Percentiles rank a stretch among this genome's conserved stretches.
Evolutionary conservation across 2,329 filamentous ascomycete species (phyloP).

Genomic region (Colletotrichum limetticola): DNA sequence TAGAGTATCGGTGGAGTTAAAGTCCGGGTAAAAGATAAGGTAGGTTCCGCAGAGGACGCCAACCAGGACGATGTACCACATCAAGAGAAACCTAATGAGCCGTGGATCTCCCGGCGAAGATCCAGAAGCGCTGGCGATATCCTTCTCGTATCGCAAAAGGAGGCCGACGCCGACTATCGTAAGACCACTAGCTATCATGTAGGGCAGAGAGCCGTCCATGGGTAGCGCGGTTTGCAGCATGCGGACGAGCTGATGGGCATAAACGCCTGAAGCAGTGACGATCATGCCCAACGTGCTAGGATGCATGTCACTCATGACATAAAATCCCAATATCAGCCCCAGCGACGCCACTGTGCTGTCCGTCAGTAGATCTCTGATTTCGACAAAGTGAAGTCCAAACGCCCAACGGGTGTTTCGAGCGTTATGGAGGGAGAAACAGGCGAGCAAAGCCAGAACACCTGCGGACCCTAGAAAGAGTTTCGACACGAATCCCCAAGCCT

Average conservation of each 20-base stretch:
- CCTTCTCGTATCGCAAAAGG: conserved; percentile 27
- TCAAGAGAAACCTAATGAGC: conserved; percentile 20
- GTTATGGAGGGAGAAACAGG: conserved; percentile 43
- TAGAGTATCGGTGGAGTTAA: not conserved
- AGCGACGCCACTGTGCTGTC: conserved; percentile 42
- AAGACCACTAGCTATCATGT: conserved; percentile 8
- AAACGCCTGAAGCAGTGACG: conserved; percentile 38
- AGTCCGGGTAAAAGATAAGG: conserved; percentile 29
- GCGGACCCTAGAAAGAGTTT: conserved; percentile 39
- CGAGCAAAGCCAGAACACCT: conserved; percentile 39
- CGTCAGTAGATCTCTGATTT: conserved; percentile 42
- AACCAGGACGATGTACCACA: conserved; percentile 28
- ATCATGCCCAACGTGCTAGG: conserved; percentile 42
- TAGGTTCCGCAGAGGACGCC: conserved; percentile 31
- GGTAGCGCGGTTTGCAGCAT: conserved; percentile 13
- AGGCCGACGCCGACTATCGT: conserved; percentile 34
- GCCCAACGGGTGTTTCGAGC: conserved; percentile 43
- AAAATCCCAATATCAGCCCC: conserved; percentile 40
- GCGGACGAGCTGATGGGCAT: conserved; percentile 37
- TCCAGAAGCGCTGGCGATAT: conserved; percentile 13
- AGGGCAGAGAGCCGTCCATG: conserved; percentile 13
- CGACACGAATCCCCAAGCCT: conserved; percentile 39
- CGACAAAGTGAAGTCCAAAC: conserved; percentile 42
- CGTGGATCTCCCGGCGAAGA: not conserved
- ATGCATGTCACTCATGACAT: conserved; percentile 42